Conservation (phyloP, 768 basidiomycete genomes). For the Lactarius sanguifluus region DNA sequence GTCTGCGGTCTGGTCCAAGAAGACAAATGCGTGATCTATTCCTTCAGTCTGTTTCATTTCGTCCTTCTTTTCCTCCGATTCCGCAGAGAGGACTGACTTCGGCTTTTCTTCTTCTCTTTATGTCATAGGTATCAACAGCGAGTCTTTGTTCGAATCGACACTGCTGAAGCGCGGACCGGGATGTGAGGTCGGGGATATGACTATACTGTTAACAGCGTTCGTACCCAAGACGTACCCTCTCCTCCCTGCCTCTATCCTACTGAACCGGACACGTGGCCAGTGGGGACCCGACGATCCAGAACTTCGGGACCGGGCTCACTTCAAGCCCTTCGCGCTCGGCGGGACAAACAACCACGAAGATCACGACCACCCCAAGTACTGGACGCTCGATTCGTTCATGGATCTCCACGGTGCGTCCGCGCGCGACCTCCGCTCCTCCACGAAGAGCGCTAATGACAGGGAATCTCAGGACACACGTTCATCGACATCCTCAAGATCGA, state of each 20-base stretch:
- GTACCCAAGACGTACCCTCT: slow-evolving; percentile 30
- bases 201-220: slow-evolving; percentile 39
- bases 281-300: slow-evolving; percentile 44
- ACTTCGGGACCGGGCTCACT: slow-evolving; percentile 42
- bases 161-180: slow-evolving; percentile 43
- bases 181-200: slow-evolving; percentile 45
- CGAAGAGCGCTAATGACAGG: no score
- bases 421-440: no score
- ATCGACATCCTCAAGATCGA: slow-evolving; percentile 75
- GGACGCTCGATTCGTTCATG: slow-evolving; percentile 64
- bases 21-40: no score
- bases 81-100: no score
- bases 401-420: slow-evolving; percentile 50
- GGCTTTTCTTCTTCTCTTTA: no score
- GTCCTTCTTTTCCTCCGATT: no score
- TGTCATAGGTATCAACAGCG: no score
- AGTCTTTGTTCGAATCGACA: slow-evolving; percentile 23
- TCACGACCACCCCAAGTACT: slow-evolving; percentile 50
- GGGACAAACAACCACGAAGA: slow-evolving; percentile 46
- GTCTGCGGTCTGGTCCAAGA: no score
- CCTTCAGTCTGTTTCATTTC: no score
- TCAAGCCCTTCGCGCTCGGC: slow-evolving; percentile 40
- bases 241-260: no score
- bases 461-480: slow-evolving; percentile 52
- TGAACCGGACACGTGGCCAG: slow-evolving; percentile 10